Evolutionary conservation across 129 eudicot genomes (phyloP).

Genomic region (Lactuca sativa): DNA sequence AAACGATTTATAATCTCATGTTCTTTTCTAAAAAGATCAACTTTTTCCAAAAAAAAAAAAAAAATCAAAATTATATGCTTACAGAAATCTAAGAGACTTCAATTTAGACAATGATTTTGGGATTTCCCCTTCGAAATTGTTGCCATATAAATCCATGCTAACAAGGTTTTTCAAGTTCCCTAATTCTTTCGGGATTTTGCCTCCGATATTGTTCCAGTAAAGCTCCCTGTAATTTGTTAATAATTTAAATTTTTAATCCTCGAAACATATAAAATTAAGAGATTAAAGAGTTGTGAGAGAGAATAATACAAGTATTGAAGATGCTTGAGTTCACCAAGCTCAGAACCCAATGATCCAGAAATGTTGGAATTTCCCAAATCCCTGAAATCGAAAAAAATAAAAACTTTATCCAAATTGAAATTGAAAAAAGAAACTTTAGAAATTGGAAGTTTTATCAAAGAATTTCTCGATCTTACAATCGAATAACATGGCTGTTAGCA

Average conservation of each 20-base stretch:
- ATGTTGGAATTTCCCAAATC: conserved; percentile 88
- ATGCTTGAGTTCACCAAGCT: conserved; percentile 81
- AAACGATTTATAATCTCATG: conserved; percentile 1
- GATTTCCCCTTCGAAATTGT: conserved; percentile 65
- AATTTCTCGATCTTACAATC: conserved; percentile 54
- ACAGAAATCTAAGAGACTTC: conserved; percentile 74
- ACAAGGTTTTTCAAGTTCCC: conserved; percentile 72
- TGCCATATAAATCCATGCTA: conserved; percentile 84
- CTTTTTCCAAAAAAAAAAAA: neutral
- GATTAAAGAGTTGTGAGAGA: conserved; percentile 19
- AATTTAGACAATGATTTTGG: conserved; percentile 71
- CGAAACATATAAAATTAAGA: neutral
- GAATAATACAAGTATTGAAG: conserved; percentile 64
- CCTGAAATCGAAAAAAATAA: conserved; percentile 46
- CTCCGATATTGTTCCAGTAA: conserved; percentile 62
- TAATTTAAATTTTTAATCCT: neutral
- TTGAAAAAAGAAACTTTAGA: neutral
- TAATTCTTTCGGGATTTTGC: conserved; percentile 74
- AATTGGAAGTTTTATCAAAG: neutral
- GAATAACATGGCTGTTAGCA: conserved; percentile 59
- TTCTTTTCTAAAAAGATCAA: neutral
- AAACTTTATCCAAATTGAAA: conserved; percentile 1
- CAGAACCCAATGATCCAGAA: conserved; percentile 74
- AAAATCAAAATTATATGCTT: conserved; percentile 30
- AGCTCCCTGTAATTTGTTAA: conserved; percentile 60